Percentiles rank a stretch among this genome's conserved stretches.
These are phyloP conservation scores for Caloboletus firmus DNA, from an alignment of 1,284 basidiomycete species.

Conservation along the genomic window DNA sequence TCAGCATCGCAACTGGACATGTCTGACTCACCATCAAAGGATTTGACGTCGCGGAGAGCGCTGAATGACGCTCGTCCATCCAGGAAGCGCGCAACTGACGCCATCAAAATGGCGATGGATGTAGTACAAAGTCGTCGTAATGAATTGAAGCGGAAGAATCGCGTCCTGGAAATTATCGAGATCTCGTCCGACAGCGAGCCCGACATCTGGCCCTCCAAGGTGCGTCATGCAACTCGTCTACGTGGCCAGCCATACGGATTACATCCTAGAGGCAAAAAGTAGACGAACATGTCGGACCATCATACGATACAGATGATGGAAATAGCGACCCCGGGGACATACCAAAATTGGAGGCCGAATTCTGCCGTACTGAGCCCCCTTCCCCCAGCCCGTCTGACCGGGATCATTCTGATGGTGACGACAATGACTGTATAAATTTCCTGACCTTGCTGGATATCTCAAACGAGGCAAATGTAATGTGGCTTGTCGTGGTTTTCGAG, in stretches of 20 bases:
- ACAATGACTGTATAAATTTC: constrained; percentile 25
- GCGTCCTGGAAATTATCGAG: constrained; percentile 21
- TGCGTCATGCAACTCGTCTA: constrained; percentile 6
- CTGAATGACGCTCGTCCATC: constrained; percentile 7
- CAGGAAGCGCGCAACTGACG: constrained; percentile 25
- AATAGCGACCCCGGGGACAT: background rate
- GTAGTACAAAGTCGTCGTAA: constrained; percentile 2
- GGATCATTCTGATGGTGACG: constrained; percentile 19
- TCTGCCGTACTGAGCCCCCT: background rate
- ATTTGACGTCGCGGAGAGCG: constrained; percentile 20
- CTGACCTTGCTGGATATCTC: constrained; percentile 31
- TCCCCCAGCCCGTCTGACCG: background rate
- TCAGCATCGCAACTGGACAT: background rate
- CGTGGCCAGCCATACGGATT: background rate
- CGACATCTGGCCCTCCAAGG: constrained; percentile 25
- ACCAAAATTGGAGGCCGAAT: constrained; percentile 9
- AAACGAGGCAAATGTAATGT: constrained; percentile 32
- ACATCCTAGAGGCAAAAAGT: constrained; percentile 23
- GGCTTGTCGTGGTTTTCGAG: background rate
- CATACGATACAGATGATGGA: background rate
- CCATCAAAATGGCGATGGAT: constrained; percentile 18
- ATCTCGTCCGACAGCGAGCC: constrained; percentile 35
- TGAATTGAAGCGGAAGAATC: constrained; percentile 29
- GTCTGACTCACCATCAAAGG: constrained; percentile 23
- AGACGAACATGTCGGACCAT: background rate